These are phyloP conservation scores for Arxiozyma slooffiae DNA, from an alignment of 1,139 yeast genomes.

Conservation along the genomic window DNA sequence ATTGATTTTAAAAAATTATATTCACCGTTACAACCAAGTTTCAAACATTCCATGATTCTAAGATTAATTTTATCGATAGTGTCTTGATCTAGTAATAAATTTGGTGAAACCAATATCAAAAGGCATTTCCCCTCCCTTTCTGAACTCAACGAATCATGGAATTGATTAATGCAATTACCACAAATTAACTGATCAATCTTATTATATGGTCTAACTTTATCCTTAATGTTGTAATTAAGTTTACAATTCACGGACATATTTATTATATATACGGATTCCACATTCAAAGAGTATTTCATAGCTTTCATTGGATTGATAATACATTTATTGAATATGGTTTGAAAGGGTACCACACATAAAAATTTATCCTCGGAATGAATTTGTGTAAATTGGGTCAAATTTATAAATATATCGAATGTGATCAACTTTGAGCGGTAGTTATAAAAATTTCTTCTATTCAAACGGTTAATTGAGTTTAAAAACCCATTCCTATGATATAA, in stretches of 20 bases:
- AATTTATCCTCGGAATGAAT: not conserved
- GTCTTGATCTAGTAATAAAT: not conserved
- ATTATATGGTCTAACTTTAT: not conserved
- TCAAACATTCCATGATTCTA: slow-evolving; percentile 10
- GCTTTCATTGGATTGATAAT: not conserved
- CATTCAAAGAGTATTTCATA: not conserved
- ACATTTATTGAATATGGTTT: not conserved
- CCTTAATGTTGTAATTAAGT: not conserved
- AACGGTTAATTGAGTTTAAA: not conserved
- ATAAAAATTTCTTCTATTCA: not conserved
- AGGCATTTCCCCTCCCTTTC: slow-evolving; percentile 3
- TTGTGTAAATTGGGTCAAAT: not conserved
- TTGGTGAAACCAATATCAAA: not conserved
- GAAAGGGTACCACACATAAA: not conserved
- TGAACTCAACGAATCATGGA: slow-evolving; percentile 8
- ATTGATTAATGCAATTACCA: not conserved
- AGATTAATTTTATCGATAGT: not conserved
- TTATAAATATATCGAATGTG: not conserved
- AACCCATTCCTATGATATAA: not conserved
- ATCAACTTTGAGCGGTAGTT: not conserved
- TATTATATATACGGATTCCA: not conserved
- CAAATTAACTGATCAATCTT: not conserved
- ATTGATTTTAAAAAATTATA: no score
- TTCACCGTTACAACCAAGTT: no score
- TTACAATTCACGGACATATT: not conserved